Evolutionary conservation across 1,284 basidiomycete species (phyloP).

Genomic region (Rhodotorula sp.): DNA sequence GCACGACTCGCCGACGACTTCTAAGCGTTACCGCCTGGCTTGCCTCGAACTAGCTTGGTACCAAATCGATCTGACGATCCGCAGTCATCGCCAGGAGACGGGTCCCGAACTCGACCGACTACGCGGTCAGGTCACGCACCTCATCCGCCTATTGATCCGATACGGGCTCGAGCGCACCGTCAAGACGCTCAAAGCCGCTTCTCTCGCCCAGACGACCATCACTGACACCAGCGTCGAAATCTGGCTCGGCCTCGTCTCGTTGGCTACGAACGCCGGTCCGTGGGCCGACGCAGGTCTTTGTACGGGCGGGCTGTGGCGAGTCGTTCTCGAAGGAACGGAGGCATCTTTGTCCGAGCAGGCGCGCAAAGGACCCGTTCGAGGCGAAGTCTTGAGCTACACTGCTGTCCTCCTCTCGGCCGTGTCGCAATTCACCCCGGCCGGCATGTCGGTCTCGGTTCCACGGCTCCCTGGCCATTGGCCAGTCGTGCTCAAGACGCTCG

Average conservation of each 20-base stretch:
- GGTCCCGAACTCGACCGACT: neutral
- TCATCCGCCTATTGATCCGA: constrained; percentile 59
- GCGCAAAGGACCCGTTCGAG: constrained; percentile 51
- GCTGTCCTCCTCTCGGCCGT: constrained; percentile 69
- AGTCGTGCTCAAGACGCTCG: constrained; percentile 60
- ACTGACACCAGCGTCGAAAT: constrained; percentile 60
- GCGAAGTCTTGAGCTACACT: constrained; percentile 70
- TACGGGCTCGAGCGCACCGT: constrained; percentile 60
- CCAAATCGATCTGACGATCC: constrained; percentile 22
- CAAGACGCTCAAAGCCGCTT: constrained; percentile 51
- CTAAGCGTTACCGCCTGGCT: constrained; percentile 23
- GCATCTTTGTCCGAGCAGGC: constrained; percentile 42
- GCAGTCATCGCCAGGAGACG: neutral
- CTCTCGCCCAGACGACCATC: constrained; percentile 40
- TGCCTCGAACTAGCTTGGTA: constrained; percentile 27
- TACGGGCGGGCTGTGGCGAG: constrained; percentile 49
- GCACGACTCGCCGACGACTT: neutral
- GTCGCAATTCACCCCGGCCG: constrained; percentile 73
- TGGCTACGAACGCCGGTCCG: constrained; percentile 41
- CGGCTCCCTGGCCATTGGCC: constrained; percentile 67
- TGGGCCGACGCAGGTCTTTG: constrained; percentile 25
- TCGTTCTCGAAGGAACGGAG: constrained; percentile 31
- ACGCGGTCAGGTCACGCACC: constrained; percentile 31
- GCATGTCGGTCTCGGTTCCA: constrained; percentile 54
- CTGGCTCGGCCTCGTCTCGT: constrained; percentile 74